Conservation (phyloP, 2,329 filamentous ascomycete species). For the Apiospora pterosperma region DNA sequence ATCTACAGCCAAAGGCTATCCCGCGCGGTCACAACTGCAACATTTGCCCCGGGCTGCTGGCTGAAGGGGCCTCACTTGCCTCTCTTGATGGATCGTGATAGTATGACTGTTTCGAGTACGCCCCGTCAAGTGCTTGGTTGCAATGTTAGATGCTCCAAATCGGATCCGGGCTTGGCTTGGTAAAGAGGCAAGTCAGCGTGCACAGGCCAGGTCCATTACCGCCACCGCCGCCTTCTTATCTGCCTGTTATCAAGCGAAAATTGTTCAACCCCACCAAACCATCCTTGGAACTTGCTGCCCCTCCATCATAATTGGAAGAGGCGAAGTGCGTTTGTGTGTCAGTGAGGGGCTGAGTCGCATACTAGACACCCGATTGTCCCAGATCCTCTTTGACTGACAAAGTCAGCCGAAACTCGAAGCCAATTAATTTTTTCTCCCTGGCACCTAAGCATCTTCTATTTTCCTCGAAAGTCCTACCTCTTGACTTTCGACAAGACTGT, state of each 20-base stretch:
- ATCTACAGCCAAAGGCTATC: slow-evolving; percentile 4
- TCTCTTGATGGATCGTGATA: too few relatives aligned
- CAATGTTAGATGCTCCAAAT: neutral
- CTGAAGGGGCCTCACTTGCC: neutral
- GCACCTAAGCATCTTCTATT: neutral
- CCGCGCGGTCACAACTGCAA: neutral
- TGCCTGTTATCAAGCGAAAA: neutral
- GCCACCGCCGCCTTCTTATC: neutral
- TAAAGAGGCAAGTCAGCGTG: neutral
- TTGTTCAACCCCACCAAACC: neutral
- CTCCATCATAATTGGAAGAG: neutral
- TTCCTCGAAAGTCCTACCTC: slow-evolving; percentile 1
- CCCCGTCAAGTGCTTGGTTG: neutral
- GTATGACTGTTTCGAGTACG: neutral
- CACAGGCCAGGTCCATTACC: neutral
- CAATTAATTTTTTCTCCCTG: neutral
- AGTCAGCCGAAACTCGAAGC: neutral
- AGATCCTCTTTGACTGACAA: neutral
- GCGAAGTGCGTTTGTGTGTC: neutral
- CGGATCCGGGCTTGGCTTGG: neutral
- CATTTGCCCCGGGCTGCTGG: neutral
- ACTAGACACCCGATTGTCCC: neutral
- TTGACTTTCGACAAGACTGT: slow-evolving; percentile 2
- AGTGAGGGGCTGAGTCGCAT: slow-evolving; percentile 1
- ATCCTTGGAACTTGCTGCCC: neutral